Base-by-base conservation (phyloP, 805 yeast genomes). In the Wickerhamomyces alni region DNA sequence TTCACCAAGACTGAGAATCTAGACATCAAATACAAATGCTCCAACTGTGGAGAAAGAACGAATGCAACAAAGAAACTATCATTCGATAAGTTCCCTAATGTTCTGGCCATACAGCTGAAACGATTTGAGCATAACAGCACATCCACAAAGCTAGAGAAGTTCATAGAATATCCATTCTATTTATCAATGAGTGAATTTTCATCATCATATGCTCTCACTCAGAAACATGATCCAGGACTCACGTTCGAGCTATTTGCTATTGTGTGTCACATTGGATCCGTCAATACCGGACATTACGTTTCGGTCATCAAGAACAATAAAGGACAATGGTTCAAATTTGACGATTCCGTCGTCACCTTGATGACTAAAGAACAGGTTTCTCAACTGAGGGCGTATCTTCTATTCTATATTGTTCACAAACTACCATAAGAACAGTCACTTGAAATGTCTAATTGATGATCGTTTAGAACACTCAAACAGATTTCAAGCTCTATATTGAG, bases 261-360 rank as follows among this genome's bases (percentile, higher is more conserved):
- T 25, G 82, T 93, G 9, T 79, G 87, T 51, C 99, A 93, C 59
- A 80, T 79, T 26, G 99, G 99, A 1, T 80, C 91, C 16, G 93
- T 91, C 7, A 87, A 87, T 57, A 93, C 97, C 2, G 99, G 99
- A 10, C 99, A 93, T 60, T 93, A 93, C 58, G 74, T 89, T 12
- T 82, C 93, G 15, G 71, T 81, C 52, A 74, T 86, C 44, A 91
- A 89, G 56, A 75, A 70, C 39, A 66, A 75, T n/a, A 73, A 75
- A 31, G 84, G 87, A 3, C 70, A 74, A 51, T 93, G 99, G 99
- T 83, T 83, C 57, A 80, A 77, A 57, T 89, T 88, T 58, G 96
- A 93, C 56, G 99, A 93, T 63, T 79, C 93, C 15, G 77, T 80
- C 52, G 83, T 93, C 12, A 75, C 88, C 2, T 59, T 76, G 40